Evolutionary conservation across 1,284 basidiomycete species (phyloP).

Genomic region (Leccinum solheimii): DNA sequence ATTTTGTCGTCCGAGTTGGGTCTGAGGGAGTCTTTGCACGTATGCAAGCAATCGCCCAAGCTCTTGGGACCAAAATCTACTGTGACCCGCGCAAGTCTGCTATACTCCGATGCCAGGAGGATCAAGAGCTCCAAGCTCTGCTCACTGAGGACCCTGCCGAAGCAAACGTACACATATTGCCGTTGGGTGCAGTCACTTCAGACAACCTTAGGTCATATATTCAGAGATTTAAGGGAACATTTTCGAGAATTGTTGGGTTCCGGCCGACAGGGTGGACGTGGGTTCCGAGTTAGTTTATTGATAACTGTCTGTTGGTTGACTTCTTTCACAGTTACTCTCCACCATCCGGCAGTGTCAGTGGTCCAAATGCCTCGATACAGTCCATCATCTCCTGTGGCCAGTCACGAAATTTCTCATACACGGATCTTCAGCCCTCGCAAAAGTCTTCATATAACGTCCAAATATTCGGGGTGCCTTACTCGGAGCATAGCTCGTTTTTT

Average conservation of each 20-base stretch:
- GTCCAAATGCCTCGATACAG: slow-evolving; percentile 61
- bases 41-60: slow-evolving; percentile 75
- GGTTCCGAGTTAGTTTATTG: neutral
- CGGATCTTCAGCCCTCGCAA: slow-evolving; percentile 68
- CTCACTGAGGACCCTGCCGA: slow-evolving; percentile 77
- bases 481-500: slow-evolving; percentile 93
- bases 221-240: slow-evolving; percentile 72
- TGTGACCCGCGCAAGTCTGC: slow-evolving; percentile 83
- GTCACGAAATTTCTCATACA: slow-evolving; percentile 62
- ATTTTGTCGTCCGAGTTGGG: neutral
- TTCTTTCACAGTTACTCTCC: slow-evolving; percentile 61
- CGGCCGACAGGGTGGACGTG: slow-evolving; percentile 91
- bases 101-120: slow-evolving; percentile 79
- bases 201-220: slow-evolving; percentile 83
- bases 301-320: slow-evolving; percentile 1
- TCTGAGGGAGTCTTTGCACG: neutral
- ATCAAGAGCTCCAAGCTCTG: slow-evolving; percentile 78
- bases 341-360: slow-evolving; percentile 67
- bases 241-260: slow-evolving; percentile 78
- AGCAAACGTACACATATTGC: slow-evolving; percentile 85
- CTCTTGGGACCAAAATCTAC: slow-evolving; percentile 84
- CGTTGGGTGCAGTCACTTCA: slow-evolving; percentile 74
- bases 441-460: slow-evolving; percentile 71
- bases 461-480: slow-evolving; percentile 91
- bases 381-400: slow-evolving; percentile 69